phyloP scores from a whole-genome alignment of 2,329 filamentous ascomycete genomes.

The Endocalyx cinctus region DNA sequence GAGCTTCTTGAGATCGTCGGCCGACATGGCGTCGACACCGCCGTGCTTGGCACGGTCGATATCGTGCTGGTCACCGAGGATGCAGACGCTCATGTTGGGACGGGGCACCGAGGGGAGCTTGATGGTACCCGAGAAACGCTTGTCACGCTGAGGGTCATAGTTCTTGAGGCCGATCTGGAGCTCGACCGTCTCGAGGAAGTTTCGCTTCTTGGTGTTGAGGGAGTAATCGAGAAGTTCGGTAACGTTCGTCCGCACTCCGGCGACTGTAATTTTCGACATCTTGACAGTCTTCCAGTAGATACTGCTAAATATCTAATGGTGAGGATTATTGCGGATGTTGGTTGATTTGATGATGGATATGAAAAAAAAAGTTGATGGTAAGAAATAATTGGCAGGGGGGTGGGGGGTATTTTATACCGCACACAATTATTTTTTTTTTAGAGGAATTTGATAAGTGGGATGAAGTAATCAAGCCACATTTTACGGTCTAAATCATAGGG shows the following conservation, averaged over 20 bases:
- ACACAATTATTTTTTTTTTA: no score
- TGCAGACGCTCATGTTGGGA: conserved; percentile 52
- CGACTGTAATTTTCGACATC: conserved; percentile 83
- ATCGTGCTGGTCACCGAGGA: conserved; percentile 80
- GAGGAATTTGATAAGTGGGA: no score
- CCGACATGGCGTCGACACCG: conserved; percentile 95
- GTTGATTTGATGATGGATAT: conserved; percentile 14
- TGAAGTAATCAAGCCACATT: no score
- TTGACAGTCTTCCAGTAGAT: conserved; percentile 85
- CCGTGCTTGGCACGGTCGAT: conserved; percentile 99
- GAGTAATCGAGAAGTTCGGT: conserved; percentile 93
- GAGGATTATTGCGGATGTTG: conserved; percentile 46
- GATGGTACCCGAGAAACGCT: conserved; percentile 99
- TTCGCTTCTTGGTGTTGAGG: conserved; percentile 91
- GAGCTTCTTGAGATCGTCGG: conserved; percentile 99
- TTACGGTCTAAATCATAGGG: no score
- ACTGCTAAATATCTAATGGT: conserved; percentile 73
- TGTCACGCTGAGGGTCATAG: conserved; percentile 99
- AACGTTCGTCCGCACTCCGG: conserved; percentile 56
- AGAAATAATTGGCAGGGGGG: no score
- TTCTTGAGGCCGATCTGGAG: conserved; percentile 91
- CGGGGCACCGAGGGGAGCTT: conserved; percentile 88
- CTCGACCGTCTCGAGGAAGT: conserved; percentile 94
- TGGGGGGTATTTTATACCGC: no score
- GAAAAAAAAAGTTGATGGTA: conserved; percentile 2